phyloP scores from a whole-genome alignment of 768 basidiomycete genomes.

The Lactarius sp. region DNA sequence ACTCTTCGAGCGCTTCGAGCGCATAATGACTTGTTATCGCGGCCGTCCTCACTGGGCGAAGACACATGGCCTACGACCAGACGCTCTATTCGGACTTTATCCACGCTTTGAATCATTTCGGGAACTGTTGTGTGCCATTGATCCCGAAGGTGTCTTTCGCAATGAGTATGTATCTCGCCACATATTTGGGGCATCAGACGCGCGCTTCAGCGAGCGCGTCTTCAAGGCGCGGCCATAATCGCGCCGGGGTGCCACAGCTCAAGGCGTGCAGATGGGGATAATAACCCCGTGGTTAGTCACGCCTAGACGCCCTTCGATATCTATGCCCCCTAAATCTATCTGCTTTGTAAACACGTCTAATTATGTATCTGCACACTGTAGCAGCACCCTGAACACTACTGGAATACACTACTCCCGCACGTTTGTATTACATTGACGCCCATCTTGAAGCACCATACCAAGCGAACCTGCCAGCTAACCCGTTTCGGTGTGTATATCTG shows the following conservation, averaged over 20 bases:
- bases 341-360: neutral
- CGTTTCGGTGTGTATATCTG: neutral
- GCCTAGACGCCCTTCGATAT: neutral
- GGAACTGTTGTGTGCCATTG: conserved; percentile 58
- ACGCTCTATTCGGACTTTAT: conserved; percentile 61
- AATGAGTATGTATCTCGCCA: conserved; percentile 90
- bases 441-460: no score
- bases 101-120: conserved; percentile 78
- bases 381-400: neutral
- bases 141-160: conserved; percentile 72
- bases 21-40: conserved; percentile 57
- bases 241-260: conserved; percentile 13
- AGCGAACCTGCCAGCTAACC: neutral
- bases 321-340: neutral
- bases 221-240: conserved; percentile 40
- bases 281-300: neutral
- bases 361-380: neutral
- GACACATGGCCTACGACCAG: conserved; percentile 67
- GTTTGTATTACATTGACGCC: neutral
- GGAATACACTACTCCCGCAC: neutral
- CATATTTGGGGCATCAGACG: conserved; percentile 56
- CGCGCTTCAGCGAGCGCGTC: conserved; percentile 39
- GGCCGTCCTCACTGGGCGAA: conserved; percentile 98
- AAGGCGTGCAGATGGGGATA: conserved; percentile 14
- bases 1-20: conserved; percentile 73